A percentile compares a stretch with the other conserved stretches of the same genome.
These are phyloP conservation scores for Kickxella alabastrina DNA, from an alignment of 192 early-diverging fungal species.

Conservation along the genomic window DNA sequence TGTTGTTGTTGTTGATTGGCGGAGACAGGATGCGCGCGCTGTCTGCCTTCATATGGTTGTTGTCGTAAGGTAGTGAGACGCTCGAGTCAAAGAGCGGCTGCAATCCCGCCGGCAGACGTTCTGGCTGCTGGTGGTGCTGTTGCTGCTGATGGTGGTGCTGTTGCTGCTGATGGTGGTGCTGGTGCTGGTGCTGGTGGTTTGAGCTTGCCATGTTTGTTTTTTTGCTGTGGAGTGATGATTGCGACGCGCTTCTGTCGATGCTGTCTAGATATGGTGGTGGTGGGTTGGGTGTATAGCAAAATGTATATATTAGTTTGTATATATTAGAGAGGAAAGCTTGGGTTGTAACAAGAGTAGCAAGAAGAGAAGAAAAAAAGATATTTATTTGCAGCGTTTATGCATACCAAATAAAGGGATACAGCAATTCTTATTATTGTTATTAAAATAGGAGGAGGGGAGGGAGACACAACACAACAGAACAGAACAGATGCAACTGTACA, in stretches of 20 bases:
- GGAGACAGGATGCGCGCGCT: constrained; percentile 9
- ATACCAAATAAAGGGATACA: neutral
- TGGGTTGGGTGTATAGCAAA: too few species aligned
- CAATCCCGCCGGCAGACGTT: constrained; percentile 6
- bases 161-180: constrained; percentile 1
- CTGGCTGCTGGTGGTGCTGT: neutral
- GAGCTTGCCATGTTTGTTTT: too few species aligned
- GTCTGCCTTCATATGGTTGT: constrained; percentile 7
- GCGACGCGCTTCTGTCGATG: too few species aligned
- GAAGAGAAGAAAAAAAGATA: neutral
- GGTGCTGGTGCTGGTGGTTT: neutral
- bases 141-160: constrained; percentile 1
- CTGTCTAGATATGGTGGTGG: too few species aligned
- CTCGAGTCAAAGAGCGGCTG: constrained; percentile 46
- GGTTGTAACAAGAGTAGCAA: too few species aligned
- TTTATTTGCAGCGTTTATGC: constrained; percentile 1
- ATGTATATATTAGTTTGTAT: too few species aligned
- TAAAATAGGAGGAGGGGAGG: neutral
- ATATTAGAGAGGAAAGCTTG: too few species aligned
- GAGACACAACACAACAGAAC: neutral
- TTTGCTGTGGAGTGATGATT: neutral
- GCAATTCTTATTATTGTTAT: neutral
- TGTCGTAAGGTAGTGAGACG: constrained; percentile 24
- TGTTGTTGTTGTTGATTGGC: neutral
- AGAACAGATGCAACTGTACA: too few species aligned